These are phyloP conservation scores for Stemphylium vesicarium DNA, from an alignment of 2,329 filamentous ascomycete genomes.

Conservation along the genomic window DNA sequence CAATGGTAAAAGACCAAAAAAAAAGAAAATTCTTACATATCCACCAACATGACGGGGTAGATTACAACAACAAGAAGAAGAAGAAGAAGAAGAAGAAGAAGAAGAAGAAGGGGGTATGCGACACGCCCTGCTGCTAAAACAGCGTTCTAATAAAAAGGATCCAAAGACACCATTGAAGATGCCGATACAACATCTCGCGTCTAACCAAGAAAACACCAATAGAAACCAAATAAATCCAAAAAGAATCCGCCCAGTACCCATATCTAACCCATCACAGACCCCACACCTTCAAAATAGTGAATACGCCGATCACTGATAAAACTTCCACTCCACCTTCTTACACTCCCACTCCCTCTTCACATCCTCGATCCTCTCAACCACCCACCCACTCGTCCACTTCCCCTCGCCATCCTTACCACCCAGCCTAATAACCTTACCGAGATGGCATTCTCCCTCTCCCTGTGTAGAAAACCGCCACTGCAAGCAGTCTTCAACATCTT, in stretches of 20 bases:
- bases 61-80: too few species aligned
- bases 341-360: slow-evolving; percentile 35
- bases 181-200: background rate
- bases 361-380: slow-evolving; percentile 38
- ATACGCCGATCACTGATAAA: slow-evolving; percentile 25
- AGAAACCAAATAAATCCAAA: background rate
- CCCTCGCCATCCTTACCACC: slow-evolving; percentile 29
- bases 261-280: too few species aligned
- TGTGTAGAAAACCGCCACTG: slow-evolving; percentile 44
- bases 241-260: too few species aligned
- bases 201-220: background rate
- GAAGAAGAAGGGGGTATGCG: background rate
- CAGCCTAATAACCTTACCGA: slow-evolving; percentile 40
- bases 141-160: background rate
- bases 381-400: slow-evolving; percentile 47
- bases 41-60: background rate
- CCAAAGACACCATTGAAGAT: background rate
- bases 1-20: too few species aligned
- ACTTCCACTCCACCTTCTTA: slow-evolving; percentile 37
- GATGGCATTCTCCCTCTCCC: slow-evolving; percentile 41
- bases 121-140: too few species aligned
- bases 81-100: too few species aligned
- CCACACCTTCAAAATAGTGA: background rate
- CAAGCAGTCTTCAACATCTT: slow-evolving; percentile 39
- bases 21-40: too few species aligned